Percentiles rank a stretch among this genome's conserved stretches.
Evolutionary conservation across 495 filamentous ascomycete genomes (phyloP).

Genomic region (Recurvomyces mirabilis): DNA sequence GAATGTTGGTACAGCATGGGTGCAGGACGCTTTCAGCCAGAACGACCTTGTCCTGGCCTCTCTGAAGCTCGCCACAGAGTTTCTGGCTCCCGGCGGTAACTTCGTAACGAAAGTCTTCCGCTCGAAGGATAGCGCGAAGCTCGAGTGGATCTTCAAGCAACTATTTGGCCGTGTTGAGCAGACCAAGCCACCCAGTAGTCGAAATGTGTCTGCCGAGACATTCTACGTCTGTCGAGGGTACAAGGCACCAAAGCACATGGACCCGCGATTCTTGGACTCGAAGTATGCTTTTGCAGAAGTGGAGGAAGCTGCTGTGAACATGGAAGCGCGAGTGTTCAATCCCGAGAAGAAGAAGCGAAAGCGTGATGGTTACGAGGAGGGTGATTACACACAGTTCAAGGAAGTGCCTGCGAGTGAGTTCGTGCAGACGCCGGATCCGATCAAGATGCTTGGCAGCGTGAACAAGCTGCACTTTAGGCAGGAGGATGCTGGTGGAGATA

Average conservation of each 20-base stretch:
- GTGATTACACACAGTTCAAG: conserved; percentile 85
- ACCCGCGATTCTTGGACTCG: conserved; percentile 86
- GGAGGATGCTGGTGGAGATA: conserved; percentile 58
- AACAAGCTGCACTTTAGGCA: conserved; percentile 78
- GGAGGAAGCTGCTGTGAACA: conserved; percentile 78
- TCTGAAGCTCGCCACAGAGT: conserved; percentile 88
- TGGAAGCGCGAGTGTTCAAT: conserved; percentile 96
- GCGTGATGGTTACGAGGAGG: conserved; percentile 94
- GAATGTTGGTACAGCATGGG: conserved; percentile 96
- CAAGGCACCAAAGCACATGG: conserved; percentile 85
- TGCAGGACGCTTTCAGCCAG: conserved; percentile 96
- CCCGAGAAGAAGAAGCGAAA: conserved; percentile 94
- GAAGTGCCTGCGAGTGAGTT: conserved; percentile 82
- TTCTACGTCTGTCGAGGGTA: conserved; percentile 93
- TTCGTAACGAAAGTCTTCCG: conserved; percentile 98
- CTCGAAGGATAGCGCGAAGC: conserved; percentile 91
- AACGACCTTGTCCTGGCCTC: conserved; percentile 88
- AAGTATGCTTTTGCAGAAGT: conserved; percentile 89
- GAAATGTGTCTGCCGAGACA: conserved; percentile 94
- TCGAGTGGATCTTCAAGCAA: conserved; percentile 97
- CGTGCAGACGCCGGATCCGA: conserved; percentile 87
- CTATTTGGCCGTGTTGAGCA: conserved; percentile 89
- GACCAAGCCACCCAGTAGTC: conserved; percentile 89
- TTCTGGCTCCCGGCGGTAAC: conserved; percentile 75
- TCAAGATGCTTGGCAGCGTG: conserved; percentile 80